Base-by-base conservation (phyloP, 495 filamentous ascomycete genomes). In the Wilcoxina mikolae region DNA sequence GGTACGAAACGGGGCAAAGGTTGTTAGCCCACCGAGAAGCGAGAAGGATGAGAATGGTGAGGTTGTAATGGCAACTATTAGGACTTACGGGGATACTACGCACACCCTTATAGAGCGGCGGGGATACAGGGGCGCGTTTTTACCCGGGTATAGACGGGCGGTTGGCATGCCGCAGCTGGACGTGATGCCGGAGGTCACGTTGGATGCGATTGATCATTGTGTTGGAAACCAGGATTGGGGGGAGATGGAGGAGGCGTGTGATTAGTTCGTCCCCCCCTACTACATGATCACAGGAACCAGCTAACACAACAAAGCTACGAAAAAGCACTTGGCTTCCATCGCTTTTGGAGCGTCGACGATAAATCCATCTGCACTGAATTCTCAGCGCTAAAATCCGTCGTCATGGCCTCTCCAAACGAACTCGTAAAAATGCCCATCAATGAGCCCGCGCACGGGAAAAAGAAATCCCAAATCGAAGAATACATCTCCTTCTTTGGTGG, bases 381-480 rank as follows among this genome's bases (percentile, higher is more conserved):
- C 76, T 86, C 82, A 12, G 85, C 88, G 3, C 72, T 95, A 24
- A 82, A 80, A 65, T 82, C 77, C 60, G 78, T 94, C 58, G 89
- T 95, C 60, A 91, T 95, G 85, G 78, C 85, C 11, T 83, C 79
- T 1, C 77, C 80, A n/a, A 83, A 84, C 68, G 80, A 86, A 44
- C 64, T 80, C 4, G 82, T 95, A 59, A 94, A 94, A 68, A 95
- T 95, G 85, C 89, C 89, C 59, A 90, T 95, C 76, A 95, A 95
- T 74, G 87, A 95, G 71, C 89, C 88, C 2, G 88, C 89, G 0
- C 74, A 78, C 39, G 89, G 88, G 47, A 87, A 87, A 69, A 83
- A 81, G 64, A 81, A 82, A 67, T 83, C 78, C 1, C 89, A 95
- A 69, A 95, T 95, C 64, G 87, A 94, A 67, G 89, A 95, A 69